phyloP scores from a whole-genome alignment of 1,139 yeast species.

The Hansenula lynferdii region DNA sequence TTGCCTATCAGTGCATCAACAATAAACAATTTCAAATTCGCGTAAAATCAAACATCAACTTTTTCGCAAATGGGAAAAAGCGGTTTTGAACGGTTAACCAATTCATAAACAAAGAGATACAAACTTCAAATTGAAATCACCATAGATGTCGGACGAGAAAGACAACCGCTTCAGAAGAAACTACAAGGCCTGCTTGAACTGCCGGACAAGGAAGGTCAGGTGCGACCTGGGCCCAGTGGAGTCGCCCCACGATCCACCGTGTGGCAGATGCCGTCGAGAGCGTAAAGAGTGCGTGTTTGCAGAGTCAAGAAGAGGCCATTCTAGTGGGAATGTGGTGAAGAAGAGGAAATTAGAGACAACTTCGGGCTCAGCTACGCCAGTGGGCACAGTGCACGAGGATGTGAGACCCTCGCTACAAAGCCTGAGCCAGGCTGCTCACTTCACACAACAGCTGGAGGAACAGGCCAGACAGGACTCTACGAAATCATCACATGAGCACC shows the following conservation, averaged over 20 bases:
- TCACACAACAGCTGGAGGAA: background rate
- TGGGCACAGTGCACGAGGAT: background rate
- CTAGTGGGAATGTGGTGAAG: background rate
- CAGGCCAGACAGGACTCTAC: too few species aligned
- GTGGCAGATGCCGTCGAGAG: constrained; percentile 80
- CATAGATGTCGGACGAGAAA: constrained; percentile 7
- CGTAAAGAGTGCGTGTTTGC: constrained; percentile 77
- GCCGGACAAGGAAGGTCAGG: constrained; percentile 76
- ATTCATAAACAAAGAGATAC: background rate
- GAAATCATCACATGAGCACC: background rate
- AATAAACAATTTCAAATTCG: background rate
- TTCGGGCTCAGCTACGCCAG: background rate
- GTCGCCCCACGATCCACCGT: constrained; percentile 74
- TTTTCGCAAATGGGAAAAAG: background rate
- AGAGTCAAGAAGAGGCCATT: constrained; percentile 31
- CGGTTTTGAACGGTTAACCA: constrained; percentile 1
- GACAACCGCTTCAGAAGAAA: constrained; percentile 39
- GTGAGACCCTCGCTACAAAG: background rate
- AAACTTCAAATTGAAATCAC: background rate
- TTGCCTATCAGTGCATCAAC: too few species aligned
- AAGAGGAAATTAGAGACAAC: constrained; percentile 8
- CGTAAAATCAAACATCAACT: background rate
- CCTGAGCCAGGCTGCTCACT: background rate
- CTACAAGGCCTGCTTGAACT: constrained; percentile 79
- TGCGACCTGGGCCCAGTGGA: constrained; percentile 81